Base-by-base conservation (phyloP, 306 rosid genomes). In the Oxytropis ochrocephala region DNA sequence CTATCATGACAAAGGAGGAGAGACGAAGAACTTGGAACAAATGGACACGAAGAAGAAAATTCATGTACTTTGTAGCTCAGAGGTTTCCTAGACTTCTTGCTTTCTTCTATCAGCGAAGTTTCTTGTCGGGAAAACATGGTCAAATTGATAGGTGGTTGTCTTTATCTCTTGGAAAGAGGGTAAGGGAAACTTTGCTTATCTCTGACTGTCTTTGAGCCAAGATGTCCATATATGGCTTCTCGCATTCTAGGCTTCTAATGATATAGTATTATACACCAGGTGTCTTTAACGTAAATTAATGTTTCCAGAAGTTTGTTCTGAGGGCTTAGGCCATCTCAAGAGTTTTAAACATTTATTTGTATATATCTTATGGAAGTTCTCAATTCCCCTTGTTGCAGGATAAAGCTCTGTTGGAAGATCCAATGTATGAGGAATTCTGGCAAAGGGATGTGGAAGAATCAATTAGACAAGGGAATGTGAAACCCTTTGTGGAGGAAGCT, bases 381-480 rank as follows among this genome's bases (percentile, higher is more conserved):
- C 16, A 60, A 38, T 70, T 35, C 44, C 29, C 24, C 63, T 77
- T 53, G 54, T 77, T 53, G 54, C 83, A 94, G 98, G 98, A 94
- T 68, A 94, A 78, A 79, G 97, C 97, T 59, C 76, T 94, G 69
- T 75, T 90, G 65, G 98, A 94, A 82, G 97, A 90, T 75, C 98
- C 98, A 53, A 76, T 94, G 71, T 78, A 90, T 64, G 98, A 94
- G 83, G 97, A 85, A 72, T 90, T 94, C 79, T 94, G 98, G 98
- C 98, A 90, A 81, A 88, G 97, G 86, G 96, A 88, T 43, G 92
- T 88, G 56, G 98, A 94, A 85, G 98, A 94, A 85, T 90, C 98
- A 32, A 88, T 84, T 74, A 85, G 98, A 82, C 98, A 88, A 70
- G 89, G 95, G 60, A 84, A 66, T 75, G 70, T 52, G 24, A 82